Evolutionary conservation across 1,284 basidiomycete species (phyloP).

Genomic region (Gastroboletus turbinatus): DNA sequence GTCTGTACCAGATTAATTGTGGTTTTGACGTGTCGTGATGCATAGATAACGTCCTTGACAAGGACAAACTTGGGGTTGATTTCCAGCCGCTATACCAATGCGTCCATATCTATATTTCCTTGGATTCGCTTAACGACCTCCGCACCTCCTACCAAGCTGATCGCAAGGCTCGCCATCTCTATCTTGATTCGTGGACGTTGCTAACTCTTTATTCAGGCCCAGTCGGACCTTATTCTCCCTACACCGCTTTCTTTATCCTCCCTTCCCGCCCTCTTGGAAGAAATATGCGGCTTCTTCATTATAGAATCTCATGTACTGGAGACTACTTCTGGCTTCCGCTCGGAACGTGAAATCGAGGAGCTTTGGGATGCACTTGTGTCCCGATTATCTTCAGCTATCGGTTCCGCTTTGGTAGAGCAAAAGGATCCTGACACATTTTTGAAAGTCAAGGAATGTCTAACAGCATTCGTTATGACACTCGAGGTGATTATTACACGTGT

Average conservation of each 20-base stretch:
- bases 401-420: conserved; percentile 72
- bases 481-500: conserved; percentile 58
- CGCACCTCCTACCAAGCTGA: conserved; percentile 95
- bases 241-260: conserved; percentile 57
- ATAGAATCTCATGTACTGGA: conserved; percentile 92
- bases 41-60: conserved; percentile 88
- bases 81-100: conserved; percentile 96
- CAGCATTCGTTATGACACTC: conserved; percentile 90
- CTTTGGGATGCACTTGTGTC: conserved; percentile 91
- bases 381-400: conserved; percentile 77
- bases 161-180: conserved; percentile 66
- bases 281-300: conserved; percentile 99
- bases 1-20: background rate
- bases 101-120: conserved; percentile 94
- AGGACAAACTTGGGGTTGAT: conserved; percentile 85
- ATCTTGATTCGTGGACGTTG: conserved; percentile 2
- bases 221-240: conserved; percentile 95
- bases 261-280: conserved; percentile 73
- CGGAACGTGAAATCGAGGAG: conserved; percentile 89
- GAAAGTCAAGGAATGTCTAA: conserved; percentile 80
- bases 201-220: conserved; percentile 60
- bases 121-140: conserved; percentile 88
- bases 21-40: conserved; percentile 7
- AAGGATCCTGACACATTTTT: conserved; percentile 84
- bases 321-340: conserved; percentile 85